Percentiles rank a stretch among this genome's conserved stretches.
Evolutionary conservation across 73 alveolate species (phyloP).

Genomic region (Uronychia setigera): DNA sequence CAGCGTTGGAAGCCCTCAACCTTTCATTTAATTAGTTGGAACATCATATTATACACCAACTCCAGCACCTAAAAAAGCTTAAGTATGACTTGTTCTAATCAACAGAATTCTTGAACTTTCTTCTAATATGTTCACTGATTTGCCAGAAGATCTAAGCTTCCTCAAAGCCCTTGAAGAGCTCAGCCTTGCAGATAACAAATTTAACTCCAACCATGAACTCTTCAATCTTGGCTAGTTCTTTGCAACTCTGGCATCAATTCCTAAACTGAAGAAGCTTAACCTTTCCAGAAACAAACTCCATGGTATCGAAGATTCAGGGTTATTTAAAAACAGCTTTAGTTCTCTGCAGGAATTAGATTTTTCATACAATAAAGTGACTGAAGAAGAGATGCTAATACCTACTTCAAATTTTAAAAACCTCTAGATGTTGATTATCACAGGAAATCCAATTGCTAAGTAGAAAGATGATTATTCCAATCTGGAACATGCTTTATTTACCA

Average conservation of each 20-base stretch:
- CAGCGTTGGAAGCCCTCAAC: constrained; percentile 24
- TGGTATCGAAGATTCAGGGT: constrained; percentile 48
- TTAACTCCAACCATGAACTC: constrained; percentile 32
- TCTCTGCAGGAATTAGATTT: constrained; percentile 49
- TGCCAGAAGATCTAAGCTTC: constrained; percentile 57
- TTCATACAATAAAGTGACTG: constrained; percentile 27
- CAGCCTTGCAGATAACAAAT: constrained; percentile 30
- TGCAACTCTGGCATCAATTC: constrained; percentile 54
- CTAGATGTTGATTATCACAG: constrained; percentile 30
- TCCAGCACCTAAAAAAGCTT: constrained; percentile 19
- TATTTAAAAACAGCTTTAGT: constrained; percentile 3
- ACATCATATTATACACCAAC: not conserved
- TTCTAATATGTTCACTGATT: constrained; percentile 31
- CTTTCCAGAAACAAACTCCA: constrained; percentile 41
- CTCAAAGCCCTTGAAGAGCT: constrained; percentile 31
- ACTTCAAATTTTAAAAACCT: constrained; percentile 28
- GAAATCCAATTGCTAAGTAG: constrained; percentile 47
- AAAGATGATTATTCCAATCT: constrained; percentile 10
- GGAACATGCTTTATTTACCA: constrained; percentile 21
- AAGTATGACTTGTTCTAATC: not conserved
- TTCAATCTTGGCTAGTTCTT: constrained; percentile 37
- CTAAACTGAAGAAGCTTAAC: constrained; percentile 44
- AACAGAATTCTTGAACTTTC: constrained; percentile 40
- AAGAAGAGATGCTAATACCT: constrained; percentile 39
- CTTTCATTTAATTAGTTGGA: constrained; percentile 43